Percentiles rank a stretch among this genome's conserved stretches.
Evolutionary conservation across 768 basidiomycete genomes (phyloP).

Genomic region (Trametes punicea): DNA sequence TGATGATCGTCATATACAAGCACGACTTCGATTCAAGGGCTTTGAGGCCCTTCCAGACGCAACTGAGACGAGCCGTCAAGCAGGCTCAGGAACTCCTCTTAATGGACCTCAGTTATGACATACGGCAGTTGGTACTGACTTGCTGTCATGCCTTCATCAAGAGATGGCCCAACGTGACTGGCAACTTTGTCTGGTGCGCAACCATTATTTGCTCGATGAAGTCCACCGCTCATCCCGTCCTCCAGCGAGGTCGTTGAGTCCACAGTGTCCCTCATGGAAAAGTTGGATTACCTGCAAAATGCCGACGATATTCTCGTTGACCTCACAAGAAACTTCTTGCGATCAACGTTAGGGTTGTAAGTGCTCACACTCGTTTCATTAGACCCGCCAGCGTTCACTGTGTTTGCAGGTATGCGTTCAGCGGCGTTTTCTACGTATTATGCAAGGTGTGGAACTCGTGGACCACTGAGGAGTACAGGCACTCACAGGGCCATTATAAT

Average conservation of each 20-base stretch:
- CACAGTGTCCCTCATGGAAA: conserved; percentile 44
- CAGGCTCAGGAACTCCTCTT: conserved; percentile 50
- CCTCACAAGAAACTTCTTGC: conserved; percentile 56
- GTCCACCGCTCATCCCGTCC: not conserved
- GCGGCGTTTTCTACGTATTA: conserved; percentile 54
- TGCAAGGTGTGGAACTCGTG: conserved; percentile 45
- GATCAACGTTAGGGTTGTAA: conserved; percentile 47
- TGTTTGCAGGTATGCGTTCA: conserved; percentile 46
- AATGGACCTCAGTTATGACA: conserved; percentile 57
- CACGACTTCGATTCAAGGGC: conserved; percentile 61
- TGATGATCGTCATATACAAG: conserved; percentile 69
- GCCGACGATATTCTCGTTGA: conserved; percentile 56
- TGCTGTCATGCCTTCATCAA: conserved; percentile 61
- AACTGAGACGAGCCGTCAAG: conserved; percentile 50
- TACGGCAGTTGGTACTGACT: conserved; percentile 63
- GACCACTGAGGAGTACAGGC: not conserved
- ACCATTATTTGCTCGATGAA: not conserved
- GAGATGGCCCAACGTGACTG: conserved; percentile 51
- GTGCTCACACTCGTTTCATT: conserved; percentile 14
- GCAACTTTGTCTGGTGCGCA: conserved; percentile 53
- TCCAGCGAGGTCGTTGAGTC: conserved; percentile 53
- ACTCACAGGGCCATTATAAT: not conserved
- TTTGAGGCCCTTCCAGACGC: conserved; percentile 51
- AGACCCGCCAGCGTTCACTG: not conserved
- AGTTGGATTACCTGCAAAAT: conserved; percentile 40